These are phyloP conservation scores for Cardamine resedifolia DNA, from an alignment of 345 rosid genomes.

Conservation along the genomic window DNA sequence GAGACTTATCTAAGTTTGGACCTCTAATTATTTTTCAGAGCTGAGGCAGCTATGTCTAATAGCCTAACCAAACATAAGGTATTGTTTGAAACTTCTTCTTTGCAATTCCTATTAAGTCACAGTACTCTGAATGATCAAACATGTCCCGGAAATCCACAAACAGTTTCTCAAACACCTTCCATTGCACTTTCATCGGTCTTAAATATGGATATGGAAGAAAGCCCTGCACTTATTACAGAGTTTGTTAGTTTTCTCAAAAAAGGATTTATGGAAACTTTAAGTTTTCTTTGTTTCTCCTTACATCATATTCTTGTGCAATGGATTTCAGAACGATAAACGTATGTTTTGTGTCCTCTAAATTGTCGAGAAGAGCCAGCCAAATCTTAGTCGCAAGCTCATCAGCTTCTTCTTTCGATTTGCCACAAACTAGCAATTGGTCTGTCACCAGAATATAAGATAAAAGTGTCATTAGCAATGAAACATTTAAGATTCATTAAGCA, in stretches of 20 bases:
- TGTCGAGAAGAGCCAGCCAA: slow-evolving; percentile 85
- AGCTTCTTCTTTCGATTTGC: slow-evolving; percentile 66
- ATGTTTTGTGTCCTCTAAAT: slow-evolving; percentile 73
- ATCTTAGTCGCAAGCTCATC: slow-evolving; percentile 75
- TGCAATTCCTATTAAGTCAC: slow-evolving; percentile 60
- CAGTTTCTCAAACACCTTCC: slow-evolving; percentile 81
- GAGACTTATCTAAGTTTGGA: neutral
- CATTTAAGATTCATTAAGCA: neutral
- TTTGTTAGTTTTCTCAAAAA: neutral
- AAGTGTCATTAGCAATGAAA: neutral
- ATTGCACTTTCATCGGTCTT: slow-evolving; percentile 64
- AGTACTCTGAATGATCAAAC: slow-evolving; percentile 58
- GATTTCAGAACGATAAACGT: slow-evolving; percentile 71
- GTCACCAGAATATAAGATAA: slow-evolving; percentile 24
- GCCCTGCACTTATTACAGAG: slow-evolving; percentile 42
- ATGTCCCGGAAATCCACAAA: slow-evolving; percentile 88
- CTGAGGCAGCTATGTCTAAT: slow-evolving; percentile 30
- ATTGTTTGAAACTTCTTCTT: slow-evolving; percentile 81
- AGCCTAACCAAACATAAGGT: slow-evolving; percentile 78
- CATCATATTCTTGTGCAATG: slow-evolving; percentile 74
- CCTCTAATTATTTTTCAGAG: neutral
- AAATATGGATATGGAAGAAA: slow-evolving; percentile 83
- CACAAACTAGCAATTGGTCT: slow-evolving; percentile 88
- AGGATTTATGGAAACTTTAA: neutral
- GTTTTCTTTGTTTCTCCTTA: slow-evolving; percentile 35